Conservation (phyloP, 345 rosid species). For the Salix brachista region DNA sequence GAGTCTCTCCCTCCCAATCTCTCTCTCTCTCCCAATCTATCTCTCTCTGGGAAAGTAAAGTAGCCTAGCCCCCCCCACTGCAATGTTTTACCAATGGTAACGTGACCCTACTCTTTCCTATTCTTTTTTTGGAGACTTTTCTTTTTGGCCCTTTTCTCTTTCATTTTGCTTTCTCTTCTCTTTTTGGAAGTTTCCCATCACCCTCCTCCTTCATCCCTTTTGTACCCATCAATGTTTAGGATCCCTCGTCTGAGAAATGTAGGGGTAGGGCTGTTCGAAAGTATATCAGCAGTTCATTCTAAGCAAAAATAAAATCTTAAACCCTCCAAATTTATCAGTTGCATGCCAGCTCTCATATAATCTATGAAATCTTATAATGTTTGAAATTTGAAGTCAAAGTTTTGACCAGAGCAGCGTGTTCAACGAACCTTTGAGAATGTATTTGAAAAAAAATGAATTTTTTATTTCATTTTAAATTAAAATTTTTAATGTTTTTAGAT, state of each 20-base stretch:
- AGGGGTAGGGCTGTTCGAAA: too few relatives aligned
- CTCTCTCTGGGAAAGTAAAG: conserved; percentile 8
- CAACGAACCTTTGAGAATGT: background rate
- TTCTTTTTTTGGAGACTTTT: conserved; percentile 9
- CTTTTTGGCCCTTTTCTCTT: conserved; percentile 19
- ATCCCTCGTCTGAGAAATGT: background rate
- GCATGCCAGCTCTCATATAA: background rate
- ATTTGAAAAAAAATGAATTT: too few relatives aligned
- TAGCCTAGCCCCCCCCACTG: background rate
- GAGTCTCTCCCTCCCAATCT: conserved; percentile 9
- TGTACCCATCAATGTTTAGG: background rate
- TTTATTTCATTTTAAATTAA: too few relatives aligned
- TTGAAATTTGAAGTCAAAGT: background rate
- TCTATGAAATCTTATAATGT: background rate
- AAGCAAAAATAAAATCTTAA: too few relatives aligned
- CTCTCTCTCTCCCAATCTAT: background rate
- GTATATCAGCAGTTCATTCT: too few relatives aligned
- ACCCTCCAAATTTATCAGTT: too few relatives aligned
- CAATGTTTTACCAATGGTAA: background rate
- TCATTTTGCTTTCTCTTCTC: conserved; percentile 8
- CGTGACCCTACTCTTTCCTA: conserved; percentile 19
- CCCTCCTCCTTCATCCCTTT: background rate
- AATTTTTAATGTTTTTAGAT: too few relatives aligned
- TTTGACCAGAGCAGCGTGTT: background rate
- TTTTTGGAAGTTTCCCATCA: conserved; percentile 44